Conservation (phyloP, 2,329 filamentous ascomycete genomes). For the Cryphonectria parasitica region DNA sequence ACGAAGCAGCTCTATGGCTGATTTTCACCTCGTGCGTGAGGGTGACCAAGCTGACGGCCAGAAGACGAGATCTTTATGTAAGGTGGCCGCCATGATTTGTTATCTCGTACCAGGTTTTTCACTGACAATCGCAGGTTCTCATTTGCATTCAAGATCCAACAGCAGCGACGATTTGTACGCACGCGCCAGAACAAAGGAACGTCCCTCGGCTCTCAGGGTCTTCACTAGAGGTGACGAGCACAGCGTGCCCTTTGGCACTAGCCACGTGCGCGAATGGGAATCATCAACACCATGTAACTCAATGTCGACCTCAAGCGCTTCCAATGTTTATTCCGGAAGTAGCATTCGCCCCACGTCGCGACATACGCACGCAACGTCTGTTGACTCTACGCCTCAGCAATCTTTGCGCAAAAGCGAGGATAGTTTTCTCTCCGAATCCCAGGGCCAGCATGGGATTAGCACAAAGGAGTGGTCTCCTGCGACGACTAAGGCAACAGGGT, state of each 20-base stretch:
- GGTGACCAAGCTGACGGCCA: background rate
- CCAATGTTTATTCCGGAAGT: constrained; percentile 39
- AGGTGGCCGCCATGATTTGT: background rate
- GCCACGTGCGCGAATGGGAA: constrained; percentile 47
- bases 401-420: constrained; percentile 22
- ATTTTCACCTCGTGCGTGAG: background rate
- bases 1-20: background rate
- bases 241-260: constrained; percentile 39
- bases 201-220: constrained; percentile 31
- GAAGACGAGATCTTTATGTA: constrained; percentile 19
- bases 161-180: constrained; percentile 30
- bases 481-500: constrained; percentile 29
- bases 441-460: constrained; percentile 17
- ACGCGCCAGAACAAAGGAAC: constrained; percentile 34
- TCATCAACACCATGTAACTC: constrained; percentile 47
- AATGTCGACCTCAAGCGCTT: constrained; percentile 42
- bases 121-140: constrained; percentile 13
- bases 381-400: constrained; percentile 41
- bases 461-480: constrained; percentile 22
- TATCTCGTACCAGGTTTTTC: background rate
- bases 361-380: constrained; percentile 50
- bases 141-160: constrained; percentile 18
- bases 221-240: constrained; percentile 43
- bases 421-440: constrained; percentile 27
- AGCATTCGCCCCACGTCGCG: constrained; percentile 43